phyloP scores from a whole-genome alignment of 2,329 filamentous ascomycete species.

The Thielaviopsis ethacetica region DNA sequence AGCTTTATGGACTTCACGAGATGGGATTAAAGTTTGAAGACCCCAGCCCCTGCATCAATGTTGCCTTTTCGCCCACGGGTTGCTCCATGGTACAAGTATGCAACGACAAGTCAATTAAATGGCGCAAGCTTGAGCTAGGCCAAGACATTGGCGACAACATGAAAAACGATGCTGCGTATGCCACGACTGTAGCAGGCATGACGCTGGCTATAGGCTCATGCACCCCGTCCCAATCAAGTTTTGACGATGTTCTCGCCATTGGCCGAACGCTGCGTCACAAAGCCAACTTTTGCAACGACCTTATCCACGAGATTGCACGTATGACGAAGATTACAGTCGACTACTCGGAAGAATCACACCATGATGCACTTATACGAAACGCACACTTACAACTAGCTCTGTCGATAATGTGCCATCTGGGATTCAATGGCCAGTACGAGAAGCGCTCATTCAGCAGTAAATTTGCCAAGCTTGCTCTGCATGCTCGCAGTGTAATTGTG shows the following conservation, averaged over 20 bases:
- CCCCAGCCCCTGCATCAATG: conserved; percentile 34
- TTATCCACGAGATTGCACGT: conserved; percentile 50
- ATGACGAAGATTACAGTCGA: conserved; percentile 62
- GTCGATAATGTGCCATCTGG: conserved; percentile 63
- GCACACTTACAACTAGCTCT: conserved; percentile 57
- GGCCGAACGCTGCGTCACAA: conserved; percentile 33
- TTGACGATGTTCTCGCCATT: conserved; percentile 57
- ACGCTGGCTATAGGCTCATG: conserved; percentile 34
- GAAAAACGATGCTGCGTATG: conserved; percentile 24
- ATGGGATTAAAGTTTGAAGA: conserved; percentile 59
- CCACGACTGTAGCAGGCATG: conserved; percentile 44
- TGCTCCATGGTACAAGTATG: conserved; percentile 41
- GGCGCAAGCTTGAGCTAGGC: conserved; percentile 38
- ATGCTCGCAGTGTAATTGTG: conserved; percentile 55
- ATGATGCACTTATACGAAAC: conserved; percentile 60
- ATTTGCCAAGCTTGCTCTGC: conserved; percentile 57
- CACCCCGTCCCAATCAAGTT: conserved; percentile 31
- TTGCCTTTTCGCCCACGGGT: conserved; percentile 43
- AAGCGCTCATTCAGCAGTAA: conserved; percentile 52
- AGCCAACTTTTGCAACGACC: conserved; percentile 38
- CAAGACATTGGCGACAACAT: conserved; percentile 26
- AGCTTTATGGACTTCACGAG: conserved; percentile 55
- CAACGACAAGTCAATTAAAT: conserved; percentile 41
- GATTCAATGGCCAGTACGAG: conserved; percentile 48
- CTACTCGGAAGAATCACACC: conserved; percentile 58